phyloP scores from a whole-genome alignment of 1,139 yeast species.

The Nematodospora anomalae region DNA sequence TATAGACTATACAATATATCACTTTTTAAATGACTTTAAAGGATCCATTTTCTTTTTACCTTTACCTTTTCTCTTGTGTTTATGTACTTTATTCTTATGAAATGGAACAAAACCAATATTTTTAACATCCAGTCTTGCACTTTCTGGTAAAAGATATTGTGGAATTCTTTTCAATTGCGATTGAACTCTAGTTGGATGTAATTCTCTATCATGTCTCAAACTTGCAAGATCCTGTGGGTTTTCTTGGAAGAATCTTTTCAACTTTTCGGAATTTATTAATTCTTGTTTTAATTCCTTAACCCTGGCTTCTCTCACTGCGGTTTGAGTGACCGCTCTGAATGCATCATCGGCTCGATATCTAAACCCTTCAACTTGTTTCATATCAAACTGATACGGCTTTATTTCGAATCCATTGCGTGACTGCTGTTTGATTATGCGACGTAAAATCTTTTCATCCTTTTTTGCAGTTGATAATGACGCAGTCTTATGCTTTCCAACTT shows the following conservation, averaged over 20 bases:
- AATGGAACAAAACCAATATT: slow-evolving; percentile 78
- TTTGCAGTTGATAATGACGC: slow-evolving; percentile 72
- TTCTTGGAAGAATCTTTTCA: slow-evolving; percentile 94
- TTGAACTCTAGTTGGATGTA: slow-evolving; percentile 82
- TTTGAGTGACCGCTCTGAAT: slow-evolving; percentile 88
- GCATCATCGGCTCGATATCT: slow-evolving; percentile 97
- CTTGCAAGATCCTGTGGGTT: slow-evolving; percentile 93
- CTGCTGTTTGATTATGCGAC: slow-evolving; percentile 76
- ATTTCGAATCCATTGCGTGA: slow-evolving; percentile 68
- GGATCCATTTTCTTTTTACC: slow-evolving; percentile 62
- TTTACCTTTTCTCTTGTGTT: slow-evolving; percentile 40
- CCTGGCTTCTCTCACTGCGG: slow-evolving; percentile 91
- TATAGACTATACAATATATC: slow-evolving; percentile 2
- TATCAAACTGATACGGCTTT: slow-evolving; percentile 86
- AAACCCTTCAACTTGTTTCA: slow-evolving; percentile 92
- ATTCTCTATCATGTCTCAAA: slow-evolving; percentile 87
- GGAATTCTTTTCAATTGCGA: slow-evolving; percentile 90
- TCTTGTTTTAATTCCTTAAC: slow-evolving; percentile 87
- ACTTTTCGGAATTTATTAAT: slow-evolving; percentile 81
- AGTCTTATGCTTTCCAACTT: slow-evolving; percentile 86
- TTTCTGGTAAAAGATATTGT: slow-evolving; percentile 82
- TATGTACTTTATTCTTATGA: slow-evolving; percentile 53
- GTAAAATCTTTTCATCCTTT: slow-evolving; percentile 82
- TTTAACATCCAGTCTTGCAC: slow-evolving; percentile 60
- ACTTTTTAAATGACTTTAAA: slow-evolving; percentile 49